A percentile compares a stretch with the other conserved stretches of the same genome.
phyloP scores from a whole-genome alignment of 2,329 filamentous ascomycete genomes.

The Clathrospora elynae region DNA sequence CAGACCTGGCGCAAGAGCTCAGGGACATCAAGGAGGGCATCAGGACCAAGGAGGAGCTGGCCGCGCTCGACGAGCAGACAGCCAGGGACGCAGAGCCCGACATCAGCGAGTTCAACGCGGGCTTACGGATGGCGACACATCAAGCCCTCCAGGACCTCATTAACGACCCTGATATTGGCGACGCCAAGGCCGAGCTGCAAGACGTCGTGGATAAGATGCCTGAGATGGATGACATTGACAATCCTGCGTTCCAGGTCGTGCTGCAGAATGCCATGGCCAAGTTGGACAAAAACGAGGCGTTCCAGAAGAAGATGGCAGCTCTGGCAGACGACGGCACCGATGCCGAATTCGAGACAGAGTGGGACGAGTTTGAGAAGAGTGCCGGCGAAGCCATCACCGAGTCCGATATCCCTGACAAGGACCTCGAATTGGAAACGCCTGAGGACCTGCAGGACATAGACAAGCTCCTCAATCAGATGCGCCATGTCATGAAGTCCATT shows the following conservation, averaged over 20 bases:
- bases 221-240: conserved; percentile 25
- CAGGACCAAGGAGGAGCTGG: conserved; percentile 24
- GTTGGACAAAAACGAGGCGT: conserved; percentile 26
- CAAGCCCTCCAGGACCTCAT: conserved; percentile 33
- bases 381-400: conserved; percentile 18
- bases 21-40: conserved; percentile 34
- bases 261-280: conserved; percentile 30
- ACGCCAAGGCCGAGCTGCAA: conserved; percentile 28
- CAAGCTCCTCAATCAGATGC: conserved; percentile 32
- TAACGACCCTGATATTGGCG: conserved; percentile 36
- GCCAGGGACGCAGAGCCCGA: conserved; percentile 21
- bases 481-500: conserved; percentile 32
- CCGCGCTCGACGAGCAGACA: conserved; percentile 14
- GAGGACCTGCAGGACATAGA: conserved; percentile 29
- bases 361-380: conserved; percentile 16
- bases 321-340: conserved; percentile 14
- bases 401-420: conserved; percentile 10
- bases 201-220: conserved; percentile 33
- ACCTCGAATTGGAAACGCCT: conserved; percentile 11
- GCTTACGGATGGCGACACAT: conserved; percentile 26
- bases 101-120: conserved; percentile 21
- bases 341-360: conserved; percentile 20
- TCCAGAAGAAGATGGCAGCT: conserved; percentile 29
- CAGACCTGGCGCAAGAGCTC: conserved; percentile 34
- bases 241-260: conserved; percentile 28